Percentiles rank a stretch among this genome's conserved stretches.
Conservation (phyloP, 257 asterid genomes). For the Coffea eugenioides region DNA sequence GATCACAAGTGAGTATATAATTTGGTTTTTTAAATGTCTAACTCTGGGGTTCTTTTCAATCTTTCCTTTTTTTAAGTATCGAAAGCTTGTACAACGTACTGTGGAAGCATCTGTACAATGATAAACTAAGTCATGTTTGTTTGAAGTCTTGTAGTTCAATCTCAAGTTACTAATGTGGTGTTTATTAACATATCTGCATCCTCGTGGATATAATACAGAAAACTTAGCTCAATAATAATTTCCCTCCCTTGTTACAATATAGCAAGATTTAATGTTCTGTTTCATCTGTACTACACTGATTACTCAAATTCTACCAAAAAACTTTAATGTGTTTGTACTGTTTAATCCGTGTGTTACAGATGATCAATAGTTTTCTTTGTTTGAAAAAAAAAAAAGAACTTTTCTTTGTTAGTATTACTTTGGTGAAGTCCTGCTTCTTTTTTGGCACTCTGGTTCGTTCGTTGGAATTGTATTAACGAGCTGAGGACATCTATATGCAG, state of each 20-base stretch:
- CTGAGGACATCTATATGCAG: slow-evolving; percentile 43
- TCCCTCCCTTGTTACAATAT: neutral
- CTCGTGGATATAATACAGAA: neutral
- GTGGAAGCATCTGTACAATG: neutral
- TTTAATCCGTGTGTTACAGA: neutral
- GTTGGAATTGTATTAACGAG: neutral
- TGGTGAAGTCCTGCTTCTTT: neutral
- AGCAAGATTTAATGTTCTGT: neutral
- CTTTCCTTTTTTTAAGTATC: neutral
- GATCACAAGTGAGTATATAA: slow-evolving; percentile 84
- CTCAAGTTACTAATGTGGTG: neutral
- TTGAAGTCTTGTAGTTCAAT: neutral
- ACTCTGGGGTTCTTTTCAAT: neutral
- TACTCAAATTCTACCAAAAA: neutral
- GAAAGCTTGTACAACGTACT: too few species aligned
- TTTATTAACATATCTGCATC: neutral
- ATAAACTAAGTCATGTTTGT: neutral
- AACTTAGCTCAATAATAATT: neutral
- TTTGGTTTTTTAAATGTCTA: neutral
- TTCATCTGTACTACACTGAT: neutral
- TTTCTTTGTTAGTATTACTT: neutral
- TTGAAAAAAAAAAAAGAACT: too few species aligned
- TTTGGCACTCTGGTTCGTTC: neutral
- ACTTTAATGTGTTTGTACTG: neutral
- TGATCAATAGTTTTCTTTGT: neutral